Conservation (phyloP, 2,329 filamentous ascomycete genomes). For the Claviceps monticola region DNA sequence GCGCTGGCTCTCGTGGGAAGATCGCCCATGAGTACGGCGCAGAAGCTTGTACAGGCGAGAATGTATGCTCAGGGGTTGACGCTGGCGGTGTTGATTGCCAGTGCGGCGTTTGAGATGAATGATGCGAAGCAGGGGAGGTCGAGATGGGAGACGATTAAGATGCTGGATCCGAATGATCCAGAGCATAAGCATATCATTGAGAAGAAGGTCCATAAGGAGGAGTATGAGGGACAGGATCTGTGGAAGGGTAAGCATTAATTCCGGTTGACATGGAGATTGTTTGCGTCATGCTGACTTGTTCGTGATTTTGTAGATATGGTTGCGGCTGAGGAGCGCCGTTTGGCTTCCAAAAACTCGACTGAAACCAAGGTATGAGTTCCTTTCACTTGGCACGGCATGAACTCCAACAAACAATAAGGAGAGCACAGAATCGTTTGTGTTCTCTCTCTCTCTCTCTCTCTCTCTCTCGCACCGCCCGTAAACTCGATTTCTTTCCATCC, state of each 20-base stretch:
- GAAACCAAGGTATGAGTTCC: constrained; percentile 10
- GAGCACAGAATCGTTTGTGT: not conserved
- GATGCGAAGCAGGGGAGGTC: constrained; percentile 67
- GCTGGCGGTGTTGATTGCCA: constrained; percentile 68
- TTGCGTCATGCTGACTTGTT: too few species aligned
- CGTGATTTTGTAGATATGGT: constrained; percentile 55
- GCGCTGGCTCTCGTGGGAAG: constrained; percentile 65
- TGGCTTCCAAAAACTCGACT: constrained; percentile 26
- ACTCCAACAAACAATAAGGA: not conserved
- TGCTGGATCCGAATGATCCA: constrained; percentile 68
- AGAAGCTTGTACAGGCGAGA: constrained; percentile 90
- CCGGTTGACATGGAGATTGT: too few species aligned
- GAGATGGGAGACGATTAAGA: constrained; percentile 73
- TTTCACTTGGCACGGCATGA: not conserved
- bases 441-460: not conserved
- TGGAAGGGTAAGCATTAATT: constrained; percentile 55
- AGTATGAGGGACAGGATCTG: constrained; percentile 78
- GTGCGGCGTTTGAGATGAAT: constrained; percentile 64
- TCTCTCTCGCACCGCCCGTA: not conserved
- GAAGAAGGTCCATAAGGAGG: constrained; percentile 77
- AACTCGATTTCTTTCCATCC: not conserved
- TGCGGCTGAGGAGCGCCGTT: constrained; percentile 56
- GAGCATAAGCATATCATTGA: constrained; percentile 72
- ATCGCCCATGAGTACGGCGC: constrained; percentile 57
- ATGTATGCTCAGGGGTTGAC: constrained; percentile 88